Conservation (phyloP, 2,329 filamentous ascomycete genomes). For the Atkinsonella hypoxylon region DNA sequence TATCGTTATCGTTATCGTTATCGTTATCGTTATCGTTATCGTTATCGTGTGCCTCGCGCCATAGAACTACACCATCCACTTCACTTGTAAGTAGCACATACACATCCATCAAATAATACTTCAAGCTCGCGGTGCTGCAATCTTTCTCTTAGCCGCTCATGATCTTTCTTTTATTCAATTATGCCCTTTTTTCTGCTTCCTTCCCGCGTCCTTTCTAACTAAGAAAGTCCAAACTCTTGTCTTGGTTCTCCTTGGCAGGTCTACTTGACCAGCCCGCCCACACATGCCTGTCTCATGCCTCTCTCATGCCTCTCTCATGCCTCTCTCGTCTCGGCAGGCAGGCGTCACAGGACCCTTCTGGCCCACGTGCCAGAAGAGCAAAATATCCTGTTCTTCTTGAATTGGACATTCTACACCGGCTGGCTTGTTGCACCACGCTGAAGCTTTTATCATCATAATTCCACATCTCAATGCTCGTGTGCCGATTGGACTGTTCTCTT, state of each 20-base stretch:
- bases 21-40: too few relatives aligned
- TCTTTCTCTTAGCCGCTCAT: background rate
- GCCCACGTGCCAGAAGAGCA: background rate
- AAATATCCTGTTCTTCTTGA: background rate
- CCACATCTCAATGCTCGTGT: background rate
- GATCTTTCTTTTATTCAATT: background rate
- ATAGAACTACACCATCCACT: too few relatives aligned
- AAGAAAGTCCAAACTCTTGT: background rate
- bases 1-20: too few relatives aligned
- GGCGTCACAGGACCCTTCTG: too few relatives aligned
- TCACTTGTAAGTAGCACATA: background rate
- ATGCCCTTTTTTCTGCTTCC: background rate
- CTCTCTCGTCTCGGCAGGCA: too few relatives aligned
- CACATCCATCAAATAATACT: background rate
- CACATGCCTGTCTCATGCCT: background rate
- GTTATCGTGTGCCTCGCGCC: too few relatives aligned
- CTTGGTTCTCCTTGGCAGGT: background rate
- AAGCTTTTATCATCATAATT: background rate
- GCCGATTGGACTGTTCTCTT: background rate
- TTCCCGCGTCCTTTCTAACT: too few relatives aligned
- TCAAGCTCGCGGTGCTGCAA: too few relatives aligned
- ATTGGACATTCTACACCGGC: background rate
- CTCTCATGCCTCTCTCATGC: too few relatives aligned
- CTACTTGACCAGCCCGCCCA: slow-evolving; percentile 11
- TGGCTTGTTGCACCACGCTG: background rate